Conservation (phyloP, 257 asterid genomes). For the Leptodermis oblonga region DNA sequence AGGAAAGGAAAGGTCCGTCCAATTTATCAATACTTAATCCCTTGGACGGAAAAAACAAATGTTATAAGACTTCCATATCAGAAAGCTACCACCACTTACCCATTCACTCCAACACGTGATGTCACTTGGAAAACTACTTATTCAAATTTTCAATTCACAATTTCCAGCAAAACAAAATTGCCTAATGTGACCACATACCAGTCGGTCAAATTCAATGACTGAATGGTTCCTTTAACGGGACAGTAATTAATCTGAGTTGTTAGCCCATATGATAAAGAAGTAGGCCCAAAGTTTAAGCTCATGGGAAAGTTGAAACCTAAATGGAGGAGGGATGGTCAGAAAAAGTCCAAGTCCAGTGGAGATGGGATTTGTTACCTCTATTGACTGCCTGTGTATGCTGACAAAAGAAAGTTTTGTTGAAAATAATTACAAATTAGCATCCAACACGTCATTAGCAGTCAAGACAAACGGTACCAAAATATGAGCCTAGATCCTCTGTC, state of each 20-base stretch:
- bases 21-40: conserved; percentile 5
- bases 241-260: too few relatives aligned
- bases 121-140: conserved; percentile 16
- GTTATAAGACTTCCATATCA: conserved; percentile 2
- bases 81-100: conserved; percentile 10
- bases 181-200: too few relatives aligned
- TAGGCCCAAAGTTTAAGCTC: background rate
- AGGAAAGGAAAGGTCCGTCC: conserved; percentile 15
- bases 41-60: conserved; percentile 17
- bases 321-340: too few relatives aligned
- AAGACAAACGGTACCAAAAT: too few relatives aligned
- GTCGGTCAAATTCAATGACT: too few relatives aligned
- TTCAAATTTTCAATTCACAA: too few relatives aligned
- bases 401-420: background rate
- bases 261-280: background rate
- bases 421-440: too few relatives aligned
- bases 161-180: background rate
- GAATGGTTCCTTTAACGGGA: too few relatives aligned
- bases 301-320: too few relatives aligned
- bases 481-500: too few relatives aligned
- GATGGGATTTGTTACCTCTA: background rate
- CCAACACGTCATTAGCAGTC: too few relatives aligned
- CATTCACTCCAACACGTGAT: conserved; percentile 12
- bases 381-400: background rate
- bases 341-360: too few relatives aligned